These are phyloP conservation scores for Xylariaceae sp. DNA, from an alignment of 2,329 filamentous ascomycete genomes.

Conservation along the genomic window DNA sequence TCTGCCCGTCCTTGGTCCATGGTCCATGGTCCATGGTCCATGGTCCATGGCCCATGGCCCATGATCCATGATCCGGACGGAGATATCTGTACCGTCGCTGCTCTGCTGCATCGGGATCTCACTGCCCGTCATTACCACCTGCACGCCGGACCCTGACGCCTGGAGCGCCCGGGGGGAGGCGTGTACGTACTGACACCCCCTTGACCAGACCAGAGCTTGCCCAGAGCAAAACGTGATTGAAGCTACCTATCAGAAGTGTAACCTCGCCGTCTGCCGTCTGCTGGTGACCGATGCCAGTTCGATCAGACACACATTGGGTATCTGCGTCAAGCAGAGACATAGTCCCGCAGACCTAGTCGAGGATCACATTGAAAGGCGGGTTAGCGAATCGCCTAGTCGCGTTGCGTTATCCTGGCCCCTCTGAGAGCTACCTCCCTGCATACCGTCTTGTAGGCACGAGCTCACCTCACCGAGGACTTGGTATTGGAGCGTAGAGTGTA, in stretches of 20 bases:
- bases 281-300: conserved; percentile 1
- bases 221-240: not conserved
- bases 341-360: conserved; percentile 5
- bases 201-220: not conserved
- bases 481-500: conserved; percentile 2
- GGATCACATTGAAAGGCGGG: not conserved
- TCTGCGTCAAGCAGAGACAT: conserved; percentile 7
- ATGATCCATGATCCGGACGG: conserved; percentile 17
- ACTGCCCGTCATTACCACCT: conserved; percentile 7
- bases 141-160: conserved; percentile 5
- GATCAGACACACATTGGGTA: conserved; percentile 4
- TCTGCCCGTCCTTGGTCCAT: not conserved
- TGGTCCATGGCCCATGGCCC: conserved; percentile 14
- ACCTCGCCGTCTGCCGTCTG: not conserved
- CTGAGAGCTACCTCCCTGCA: conserved; percentile 4
- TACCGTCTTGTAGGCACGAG: conserved; percentile 4
- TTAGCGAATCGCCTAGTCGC: conserved; percentile 9
- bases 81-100: conserved; percentile 31
- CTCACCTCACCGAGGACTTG: conserved; percentile 4
- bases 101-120: conserved; percentile 20
- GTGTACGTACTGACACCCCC: not conserved
- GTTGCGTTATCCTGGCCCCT: conserved; percentile 11
- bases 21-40: conserved; percentile 17
- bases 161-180: not conserved
- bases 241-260: not conserved